Conservation (phyloP, 1,139 yeast species). For the Saccharomyces hybrid region DNA sequence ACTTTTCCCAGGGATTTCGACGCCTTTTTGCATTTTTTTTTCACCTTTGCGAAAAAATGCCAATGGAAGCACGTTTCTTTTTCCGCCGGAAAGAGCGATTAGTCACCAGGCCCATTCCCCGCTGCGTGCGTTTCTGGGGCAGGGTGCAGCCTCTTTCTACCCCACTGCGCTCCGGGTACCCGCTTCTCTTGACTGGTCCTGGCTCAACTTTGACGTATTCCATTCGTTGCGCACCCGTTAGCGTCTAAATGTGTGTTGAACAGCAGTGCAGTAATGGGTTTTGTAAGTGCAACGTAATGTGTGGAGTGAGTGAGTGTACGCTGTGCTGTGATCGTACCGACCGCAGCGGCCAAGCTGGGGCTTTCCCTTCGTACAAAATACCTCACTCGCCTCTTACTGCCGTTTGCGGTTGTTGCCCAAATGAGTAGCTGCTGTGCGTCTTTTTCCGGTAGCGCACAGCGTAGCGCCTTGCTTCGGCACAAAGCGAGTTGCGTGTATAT, state of each 20-base stretch:
- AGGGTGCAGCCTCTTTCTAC: neutral
- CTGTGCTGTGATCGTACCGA: too few relatives aligned
- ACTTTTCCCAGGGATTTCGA: neutral
- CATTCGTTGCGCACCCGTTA: neutral
- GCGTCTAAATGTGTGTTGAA: too few relatives aligned
- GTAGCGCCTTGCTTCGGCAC: neutral
- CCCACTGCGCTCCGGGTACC: neutral
- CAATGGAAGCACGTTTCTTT: neutral
- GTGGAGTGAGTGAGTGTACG: neutral
- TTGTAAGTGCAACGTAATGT: too few relatives aligned
- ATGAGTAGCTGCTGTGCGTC: neutral
- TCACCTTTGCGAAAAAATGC: neutral
- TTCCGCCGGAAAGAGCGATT: neutral
- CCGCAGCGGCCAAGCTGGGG: neutral
- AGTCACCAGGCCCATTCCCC: neutral
- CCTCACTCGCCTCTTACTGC: neutral
- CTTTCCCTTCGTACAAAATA: neutral
- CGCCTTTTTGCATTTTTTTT: neutral
- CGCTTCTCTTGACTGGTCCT: neutral
- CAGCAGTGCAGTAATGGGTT: too few relatives aligned
- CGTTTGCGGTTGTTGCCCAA: neutral
- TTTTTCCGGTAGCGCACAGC: neutral
- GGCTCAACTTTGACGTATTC: neutral
- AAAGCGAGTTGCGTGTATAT: too few relatives aligned
- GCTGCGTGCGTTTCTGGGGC: constrained; percentile 1